Percentiles rank a stretch among this genome's conserved stretches.
Conservation (phyloP, 129 eudicot genomes). For the Silybum marianum region DNA sequence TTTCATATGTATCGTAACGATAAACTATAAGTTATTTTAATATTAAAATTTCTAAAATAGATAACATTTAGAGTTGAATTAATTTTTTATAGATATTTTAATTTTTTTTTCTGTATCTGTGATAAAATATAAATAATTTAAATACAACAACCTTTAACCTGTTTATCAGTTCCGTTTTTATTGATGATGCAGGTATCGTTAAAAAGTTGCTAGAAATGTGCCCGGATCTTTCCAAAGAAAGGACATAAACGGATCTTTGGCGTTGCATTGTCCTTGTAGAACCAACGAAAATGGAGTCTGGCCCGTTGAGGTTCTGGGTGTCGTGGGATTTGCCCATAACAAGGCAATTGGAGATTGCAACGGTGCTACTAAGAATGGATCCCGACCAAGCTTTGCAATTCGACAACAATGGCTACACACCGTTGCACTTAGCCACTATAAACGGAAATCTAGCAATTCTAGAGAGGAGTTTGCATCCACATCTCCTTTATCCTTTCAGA, state of each 20-base stretch:
- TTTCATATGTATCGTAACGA: too few species aligned
- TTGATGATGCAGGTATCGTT: constrained; percentile 24
- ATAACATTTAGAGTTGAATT: too few species aligned
- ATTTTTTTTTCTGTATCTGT: too few species aligned
- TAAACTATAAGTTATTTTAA: too few species aligned
- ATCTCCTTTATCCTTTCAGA: constrained; percentile 21
- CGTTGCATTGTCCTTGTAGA: constrained; percentile 36
- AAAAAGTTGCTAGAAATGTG: constrained; percentile 29
- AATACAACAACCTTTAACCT: too few species aligned
- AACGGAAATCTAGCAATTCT: constrained; percentile 27
- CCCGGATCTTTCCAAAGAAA: constrained; percentile 17
- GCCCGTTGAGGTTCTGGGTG: too few species aligned
- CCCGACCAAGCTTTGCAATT: constrained; percentile 28
- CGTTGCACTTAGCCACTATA: constrained; percentile 35
- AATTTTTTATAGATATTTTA: too few species aligned
- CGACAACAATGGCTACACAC: constrained; percentile 29
- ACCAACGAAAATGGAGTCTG: too few species aligned
- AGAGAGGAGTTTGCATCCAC: constrained; percentile 27
- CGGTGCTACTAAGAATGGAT: constrained; percentile 22
- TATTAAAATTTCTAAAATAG: too few species aligned
- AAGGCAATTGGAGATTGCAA: constrained; percentile 30
- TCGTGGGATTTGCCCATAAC: too few species aligned
- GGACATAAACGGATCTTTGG: constrained; percentile 27
- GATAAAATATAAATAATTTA: too few species aligned
- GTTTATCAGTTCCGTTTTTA: neutral